A percentile compares a stretch with the other conserved stretches of the same genome.
Evolutionary conservation across 176 grass and related monocot species (phyloP).

Genomic region (Carex pumila): DNA sequence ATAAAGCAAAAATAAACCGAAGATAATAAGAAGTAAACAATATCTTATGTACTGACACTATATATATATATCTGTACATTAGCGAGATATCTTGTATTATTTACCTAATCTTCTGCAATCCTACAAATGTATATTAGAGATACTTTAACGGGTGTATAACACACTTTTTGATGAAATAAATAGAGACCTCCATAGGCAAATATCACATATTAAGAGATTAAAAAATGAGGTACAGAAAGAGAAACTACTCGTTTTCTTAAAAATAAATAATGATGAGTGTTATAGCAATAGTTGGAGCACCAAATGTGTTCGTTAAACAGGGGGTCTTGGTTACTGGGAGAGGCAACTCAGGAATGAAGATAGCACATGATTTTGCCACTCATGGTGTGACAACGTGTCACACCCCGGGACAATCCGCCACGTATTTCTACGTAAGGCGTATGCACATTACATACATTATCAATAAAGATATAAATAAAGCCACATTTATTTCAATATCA

Average conservation of each 20-base stretch:
- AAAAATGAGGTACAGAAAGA: neutral
- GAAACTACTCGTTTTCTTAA: neutral
- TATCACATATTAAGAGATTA: neutral
- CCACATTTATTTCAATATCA: no score
- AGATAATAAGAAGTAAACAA: no score
- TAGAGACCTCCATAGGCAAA: neutral
- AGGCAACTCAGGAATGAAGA: slow-evolving; percentile 52
- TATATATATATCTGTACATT: neutral
- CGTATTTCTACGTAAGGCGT: no score
- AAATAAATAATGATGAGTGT: neutral
- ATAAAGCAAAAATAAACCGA: no score
- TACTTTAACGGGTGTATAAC: neutral
- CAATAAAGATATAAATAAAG: no score
- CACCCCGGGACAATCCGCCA: no score
- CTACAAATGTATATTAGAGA: neutral
- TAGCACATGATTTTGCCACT: slow-evolving; percentile 31
- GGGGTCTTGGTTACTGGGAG: slow-evolving; percentile 21
- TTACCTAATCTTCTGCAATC: neutral
- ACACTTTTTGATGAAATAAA: neutral
- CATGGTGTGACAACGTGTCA: slow-evolving; percentile 13
- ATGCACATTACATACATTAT: no score
- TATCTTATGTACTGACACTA: no score
- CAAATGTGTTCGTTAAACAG: no score
- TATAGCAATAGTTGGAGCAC: neutral
- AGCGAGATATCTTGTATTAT: neutral